Percentiles rank a stretch among this genome's conserved stretches.
Evolutionary conservation across 768 basidiomycete genomes (phyloP).

Genomic region (Artomyces pyxidatus): DNA sequence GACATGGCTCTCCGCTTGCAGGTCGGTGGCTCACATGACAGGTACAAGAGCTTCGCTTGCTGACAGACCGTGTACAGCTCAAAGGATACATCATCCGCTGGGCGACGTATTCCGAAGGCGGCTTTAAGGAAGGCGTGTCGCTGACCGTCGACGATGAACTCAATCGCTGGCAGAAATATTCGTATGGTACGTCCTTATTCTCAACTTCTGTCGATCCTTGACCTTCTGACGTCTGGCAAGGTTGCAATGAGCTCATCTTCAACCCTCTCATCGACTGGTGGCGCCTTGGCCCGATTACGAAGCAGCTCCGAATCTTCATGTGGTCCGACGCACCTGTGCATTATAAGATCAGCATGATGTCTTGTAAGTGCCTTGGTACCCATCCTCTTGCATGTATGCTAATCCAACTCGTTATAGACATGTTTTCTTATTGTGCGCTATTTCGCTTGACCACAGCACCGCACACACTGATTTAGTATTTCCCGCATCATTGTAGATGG

Average conservation of each 20-base stretch:
- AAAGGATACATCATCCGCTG: constrained; percentile 72
- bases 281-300: constrained; percentile 72
- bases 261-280: constrained; percentile 77
- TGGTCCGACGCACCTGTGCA: constrained; percentile 75
- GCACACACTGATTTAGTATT: not conserved
- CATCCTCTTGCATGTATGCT: not conserved
- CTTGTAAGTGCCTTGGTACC: constrained; percentile 37
- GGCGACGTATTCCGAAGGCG: constrained; percentile 80
- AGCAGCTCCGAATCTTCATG: constrained; percentile 66
- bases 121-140: constrained; percentile 88
- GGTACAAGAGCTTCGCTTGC: not conserved
- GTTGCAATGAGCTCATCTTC: constrained; percentile 76
- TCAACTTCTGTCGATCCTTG: not conserved
- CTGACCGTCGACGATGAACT: constrained; percentile 86
- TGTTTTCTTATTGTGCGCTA: constrained; percentile 37
- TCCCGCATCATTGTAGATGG: constrained; percentile 30
- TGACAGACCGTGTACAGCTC: constrained; percentile 17
- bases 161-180: constrained; percentile 88
- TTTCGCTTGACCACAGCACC: too few relatives aligned
- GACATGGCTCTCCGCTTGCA: constrained; percentile 69
- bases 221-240: constrained; percentile 22
- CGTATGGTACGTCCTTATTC: constrained; percentile 44
- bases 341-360: constrained; percentile 76
- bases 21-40: constrained; percentile 6
- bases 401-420: constrained; percentile 20